Percentiles rank a stretch among this genome's conserved stretches.
Conservation (phyloP, 306 rosid species). For the Glycine tomentella region DNA sequence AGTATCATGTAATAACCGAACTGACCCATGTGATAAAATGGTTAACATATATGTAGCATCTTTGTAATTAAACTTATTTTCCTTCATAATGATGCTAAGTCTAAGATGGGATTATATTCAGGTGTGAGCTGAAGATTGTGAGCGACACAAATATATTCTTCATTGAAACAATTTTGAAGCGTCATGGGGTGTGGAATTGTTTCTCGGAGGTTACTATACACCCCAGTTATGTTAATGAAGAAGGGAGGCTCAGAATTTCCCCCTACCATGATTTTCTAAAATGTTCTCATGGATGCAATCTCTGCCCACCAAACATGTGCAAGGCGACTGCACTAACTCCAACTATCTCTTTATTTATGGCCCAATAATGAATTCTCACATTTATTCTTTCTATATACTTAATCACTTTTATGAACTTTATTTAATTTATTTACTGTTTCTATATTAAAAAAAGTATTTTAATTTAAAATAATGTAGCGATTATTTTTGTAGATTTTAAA, state of each 20-base stretch:
- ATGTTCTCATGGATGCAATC: slow-evolving; percentile 66
- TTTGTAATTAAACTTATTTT: not conserved
- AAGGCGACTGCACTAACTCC: slow-evolving; percentile 51
- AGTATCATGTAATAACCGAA: too few species aligned
- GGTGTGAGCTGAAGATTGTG: slow-evolving; percentile 72
- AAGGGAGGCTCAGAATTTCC: slow-evolving; percentile 59
- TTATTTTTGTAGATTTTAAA: too few species aligned
- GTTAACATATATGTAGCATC: too few species aligned
- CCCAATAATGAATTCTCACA: not conserved
- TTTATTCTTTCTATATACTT: too few species aligned
- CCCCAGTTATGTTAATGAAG: slow-evolving; percentile 59
- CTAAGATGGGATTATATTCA: slow-evolving; percentile 30
- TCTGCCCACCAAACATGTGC: slow-evolving; percentile 85
- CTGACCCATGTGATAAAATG: too few species aligned
- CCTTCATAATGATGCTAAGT: not conserved
- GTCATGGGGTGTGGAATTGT: slow-evolving; percentile 54
- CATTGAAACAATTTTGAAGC: slow-evolving; percentile 68
- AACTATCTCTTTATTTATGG: not conserved
- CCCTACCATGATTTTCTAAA: slow-evolving; percentile 66
- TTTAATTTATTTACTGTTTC: not conserved
- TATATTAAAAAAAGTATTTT: too few species aligned
- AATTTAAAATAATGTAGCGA: too few species aligned
- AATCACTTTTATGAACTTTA: too few species aligned
- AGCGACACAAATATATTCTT: slow-evolving; percentile 73
- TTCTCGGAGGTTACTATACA: slow-evolving; percentile 68